phyloP scores from a whole-genome alignment of 345 rosid species.

The Citrus trifoliata region DNA sequence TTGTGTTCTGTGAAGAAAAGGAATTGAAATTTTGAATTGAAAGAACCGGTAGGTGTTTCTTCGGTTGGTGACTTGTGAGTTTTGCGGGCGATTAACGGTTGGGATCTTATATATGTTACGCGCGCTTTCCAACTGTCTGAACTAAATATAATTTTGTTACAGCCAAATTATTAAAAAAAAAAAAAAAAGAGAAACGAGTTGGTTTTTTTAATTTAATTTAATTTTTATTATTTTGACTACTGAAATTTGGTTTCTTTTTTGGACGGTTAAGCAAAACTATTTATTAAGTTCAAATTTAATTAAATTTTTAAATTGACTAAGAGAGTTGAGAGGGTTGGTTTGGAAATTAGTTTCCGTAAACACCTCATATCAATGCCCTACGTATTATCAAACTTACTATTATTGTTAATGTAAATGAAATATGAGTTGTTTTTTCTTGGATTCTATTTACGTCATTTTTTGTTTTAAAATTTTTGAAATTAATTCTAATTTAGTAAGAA shows the following conservation, averaged over 20 bases:
- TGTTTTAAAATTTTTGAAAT: too few species aligned
- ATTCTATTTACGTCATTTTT: too few species aligned
- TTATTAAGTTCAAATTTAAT: neutral
- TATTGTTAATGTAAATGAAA: too few species aligned
- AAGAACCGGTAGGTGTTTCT: too few species aligned
- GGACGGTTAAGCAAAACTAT: neutral
- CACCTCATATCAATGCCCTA: neutral
- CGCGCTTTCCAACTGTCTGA: conserved; percentile 1
- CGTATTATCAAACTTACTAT: too few species aligned
- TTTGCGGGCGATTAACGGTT: neutral
- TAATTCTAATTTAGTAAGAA: too few species aligned
- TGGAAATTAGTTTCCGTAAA: neutral
- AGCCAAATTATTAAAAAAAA: neutral
- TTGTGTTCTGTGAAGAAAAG: conserved; percentile 12
- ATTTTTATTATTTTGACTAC: neutral
- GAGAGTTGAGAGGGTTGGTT: neutral
- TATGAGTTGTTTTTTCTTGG: too few species aligned
- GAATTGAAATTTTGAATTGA: neutral
- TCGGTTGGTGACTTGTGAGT: neutral
- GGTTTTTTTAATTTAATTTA: too few species aligned
- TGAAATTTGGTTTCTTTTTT: too few species aligned
- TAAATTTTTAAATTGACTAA: neutral
- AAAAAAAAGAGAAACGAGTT: neutral
- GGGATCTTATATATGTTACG: neutral
- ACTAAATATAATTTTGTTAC: neutral